A percentile compares a stretch with the other conserved stretches of the same genome.
Conservation (phyloP, 2,329 filamentous ascomycete genomes). For the Fusarium armeniacum region DNA sequence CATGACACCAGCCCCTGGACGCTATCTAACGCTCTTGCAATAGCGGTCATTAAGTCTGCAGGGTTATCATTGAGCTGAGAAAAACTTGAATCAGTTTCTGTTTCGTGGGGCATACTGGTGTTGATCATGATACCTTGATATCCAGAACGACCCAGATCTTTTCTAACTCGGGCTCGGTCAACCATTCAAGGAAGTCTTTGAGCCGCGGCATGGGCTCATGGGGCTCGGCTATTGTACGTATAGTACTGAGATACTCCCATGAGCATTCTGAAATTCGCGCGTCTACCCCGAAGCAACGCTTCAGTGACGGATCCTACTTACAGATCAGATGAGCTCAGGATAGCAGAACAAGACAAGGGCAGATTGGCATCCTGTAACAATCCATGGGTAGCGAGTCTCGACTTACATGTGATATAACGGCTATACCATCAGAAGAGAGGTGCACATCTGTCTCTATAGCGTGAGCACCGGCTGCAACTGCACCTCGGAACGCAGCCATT, state of each 20-base stretch:
- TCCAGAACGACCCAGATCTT: constrained; percentile 87
- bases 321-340: constrained; percentile 12
- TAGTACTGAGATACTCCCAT: constrained; percentile 78
- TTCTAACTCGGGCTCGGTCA: constrained; percentile 74
- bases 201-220: constrained; percentile 80
- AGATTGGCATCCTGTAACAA: not conserved
- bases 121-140: constrained; percentile 75
- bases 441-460: constrained; percentile 93
- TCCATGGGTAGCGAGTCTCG: not conserved
- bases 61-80: constrained; percentile 76
- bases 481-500: constrained; percentile 81
- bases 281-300: constrained; percentile 84
- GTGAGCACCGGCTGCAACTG: constrained; percentile 79
- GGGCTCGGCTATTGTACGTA: constrained; percentile 77
- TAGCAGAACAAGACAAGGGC: not conserved
- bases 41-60: constrained; percentile 76
- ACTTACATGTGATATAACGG: constrained; percentile 85
- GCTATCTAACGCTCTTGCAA: constrained; percentile 73
- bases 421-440: constrained; percentile 83
- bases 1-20: constrained; percentile 70
- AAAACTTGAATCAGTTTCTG: constrained; percentile 23
- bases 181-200: constrained; percentile 78
- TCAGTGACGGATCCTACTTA: constrained; percentile 78
- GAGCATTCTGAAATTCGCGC: constrained; percentile 80
- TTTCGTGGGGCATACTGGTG: constrained; percentile 15